Evolutionary conservation across 306 rosid species (phyloP).

Genomic region (Quercus dentata): DNA sequence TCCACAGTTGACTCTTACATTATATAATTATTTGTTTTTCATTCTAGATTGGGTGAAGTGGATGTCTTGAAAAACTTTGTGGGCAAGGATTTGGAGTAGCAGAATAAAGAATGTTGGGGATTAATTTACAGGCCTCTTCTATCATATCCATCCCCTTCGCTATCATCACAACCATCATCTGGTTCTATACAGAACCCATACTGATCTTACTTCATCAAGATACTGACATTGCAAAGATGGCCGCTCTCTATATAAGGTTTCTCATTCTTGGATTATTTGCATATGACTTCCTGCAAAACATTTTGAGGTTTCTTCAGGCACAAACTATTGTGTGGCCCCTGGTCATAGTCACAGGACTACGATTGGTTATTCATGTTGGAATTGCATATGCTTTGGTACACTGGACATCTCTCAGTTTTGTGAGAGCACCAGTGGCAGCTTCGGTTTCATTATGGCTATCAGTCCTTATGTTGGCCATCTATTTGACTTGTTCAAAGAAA

Average conservation of each 20-base stretch:
- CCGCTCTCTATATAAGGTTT: too few species aligned
- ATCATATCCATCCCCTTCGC: constrained; percentile 54
- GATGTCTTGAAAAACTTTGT: constrained; percentile 78
- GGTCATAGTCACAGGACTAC: constrained; percentile 44
- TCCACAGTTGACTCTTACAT: too few species aligned
- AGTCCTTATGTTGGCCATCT: too few species aligned
- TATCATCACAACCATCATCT: constrained; percentile 41
- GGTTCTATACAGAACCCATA: constrained; percentile 57
- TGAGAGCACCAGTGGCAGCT: too few species aligned
- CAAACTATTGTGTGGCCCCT: constrained; percentile 56
- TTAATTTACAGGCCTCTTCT: constrained; percentile 71
- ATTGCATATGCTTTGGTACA: constrained; percentile 33
- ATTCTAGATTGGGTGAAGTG: constrained; percentile 72
- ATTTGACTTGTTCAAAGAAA: too few species aligned
- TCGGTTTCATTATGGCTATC: too few species aligned
- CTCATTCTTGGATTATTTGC: too few species aligned
- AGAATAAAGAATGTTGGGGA: constrained; percentile 52
- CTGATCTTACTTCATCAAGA: constrained; percentile 50
- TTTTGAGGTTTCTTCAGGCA: constrained; percentile 32
- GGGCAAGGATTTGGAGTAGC: constrained; percentile 80
- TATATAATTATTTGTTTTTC: not conserved
- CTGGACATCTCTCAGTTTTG: too few species aligned
- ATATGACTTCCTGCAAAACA: too few species aligned
- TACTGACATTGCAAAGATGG: too few species aligned
- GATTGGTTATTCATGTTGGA: constrained; percentile 38